Evolutionary conservation across 768 basidiomycete genomes (phyloP), one percentile per base, ranked within the genome.

Genomic region (Boletus bicolor): DNA sequence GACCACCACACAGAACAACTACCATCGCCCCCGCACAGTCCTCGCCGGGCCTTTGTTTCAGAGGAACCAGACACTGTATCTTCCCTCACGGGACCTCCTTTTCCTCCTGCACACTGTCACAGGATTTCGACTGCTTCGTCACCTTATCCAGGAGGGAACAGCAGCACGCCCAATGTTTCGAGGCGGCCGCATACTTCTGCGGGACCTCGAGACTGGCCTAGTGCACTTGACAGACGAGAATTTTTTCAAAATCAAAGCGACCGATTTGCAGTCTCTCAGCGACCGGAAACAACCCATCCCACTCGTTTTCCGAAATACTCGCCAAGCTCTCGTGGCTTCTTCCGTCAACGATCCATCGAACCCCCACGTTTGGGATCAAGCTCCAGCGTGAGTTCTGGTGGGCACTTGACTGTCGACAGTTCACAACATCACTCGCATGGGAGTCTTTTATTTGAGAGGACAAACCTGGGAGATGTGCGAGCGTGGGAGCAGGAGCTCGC

Each of bases 401-500:
- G 82, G 78, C 64, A 60, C 38, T 41, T 53, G 49, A 55, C 47
- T 42, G 35, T 45, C 26, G 72, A 63, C 42, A 59, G 59, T 36
- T 55, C 57, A n/a, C 61, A 59, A 24, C 44, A 57, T 41, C 61
- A 58, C 32, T 49, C 52, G 15, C 54, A 34, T 12, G 65, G 45
- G 7, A 61, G 60, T 49, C 60, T 67, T 41, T 51, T 66, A 35
- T 58, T 62, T 17, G 66, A 67, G 63, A 70, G 44, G 63, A 71
- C 54, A 63, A 73, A 55, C 53, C 62, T 62, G 24, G 62, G 72
- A 36, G 76, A 78, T 42, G 74, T 83, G 66, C 74, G 77, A 52
- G 89, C 85, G 60, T 92, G 90, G 89, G 90, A 91, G 70, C 83
- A 82, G 67, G 88, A 91, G 75, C 77, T 90, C 44, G 82, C 78